Evolutionary conservation across 2,329 filamentous ascomycete genomes (phyloP).

Genomic region (Aspergillus versicolor): DNA sequence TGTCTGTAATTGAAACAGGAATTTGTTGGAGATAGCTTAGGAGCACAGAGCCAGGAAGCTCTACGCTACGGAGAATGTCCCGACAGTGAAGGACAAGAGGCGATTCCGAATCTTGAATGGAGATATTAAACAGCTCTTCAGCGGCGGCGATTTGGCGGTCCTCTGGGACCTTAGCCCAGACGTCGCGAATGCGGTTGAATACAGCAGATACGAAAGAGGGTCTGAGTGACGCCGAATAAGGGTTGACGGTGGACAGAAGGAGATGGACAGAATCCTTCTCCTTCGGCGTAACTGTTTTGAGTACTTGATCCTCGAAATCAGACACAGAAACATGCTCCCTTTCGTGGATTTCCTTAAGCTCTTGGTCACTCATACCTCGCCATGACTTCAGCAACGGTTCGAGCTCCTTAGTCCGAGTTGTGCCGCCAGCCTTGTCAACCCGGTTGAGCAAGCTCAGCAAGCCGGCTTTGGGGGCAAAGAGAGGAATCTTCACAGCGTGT

Average conservation of each 20-base stretch:
- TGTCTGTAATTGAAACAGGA: conserved; percentile 65
- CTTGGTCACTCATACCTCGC: conserved; percentile 55
- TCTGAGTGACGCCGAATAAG: conserved; percentile 45
- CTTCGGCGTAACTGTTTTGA: conserved; percentile 54
- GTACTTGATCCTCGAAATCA: conserved; percentile 54
- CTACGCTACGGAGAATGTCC: conserved; percentile 70
- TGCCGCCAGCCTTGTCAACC: conserved; percentile 70
- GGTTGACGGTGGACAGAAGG: conserved; percentile 52
- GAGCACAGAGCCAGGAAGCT: conserved; percentile 72
- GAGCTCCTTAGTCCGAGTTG: conserved; percentile 70
- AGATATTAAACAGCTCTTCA: conserved; percentile 43
- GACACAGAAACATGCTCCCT: conserved; percentile 48
- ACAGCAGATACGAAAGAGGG: conserved; percentile 61
- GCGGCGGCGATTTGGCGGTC: conserved; percentile 38
- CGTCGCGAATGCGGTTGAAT: conserved; percentile 66
- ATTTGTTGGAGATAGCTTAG: conserved; percentile 71
- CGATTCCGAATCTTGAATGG: conserved; percentile 30
- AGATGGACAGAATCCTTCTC: conserved; percentile 58
- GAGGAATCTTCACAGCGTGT: conserved; percentile 68
- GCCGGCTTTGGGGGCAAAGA: conserved; percentile 66
- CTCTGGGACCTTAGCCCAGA: conserved; percentile 60
- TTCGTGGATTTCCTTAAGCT: conserved; percentile 52
- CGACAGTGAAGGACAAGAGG: conserved; percentile 42
- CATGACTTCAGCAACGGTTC: conserved; percentile 72
- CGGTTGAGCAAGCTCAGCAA: conserved; percentile 72